phyloP scores from a whole-genome alignment of 1,284 basidiomycete genomes.

The Microbotryomycetes sp. region DNA sequence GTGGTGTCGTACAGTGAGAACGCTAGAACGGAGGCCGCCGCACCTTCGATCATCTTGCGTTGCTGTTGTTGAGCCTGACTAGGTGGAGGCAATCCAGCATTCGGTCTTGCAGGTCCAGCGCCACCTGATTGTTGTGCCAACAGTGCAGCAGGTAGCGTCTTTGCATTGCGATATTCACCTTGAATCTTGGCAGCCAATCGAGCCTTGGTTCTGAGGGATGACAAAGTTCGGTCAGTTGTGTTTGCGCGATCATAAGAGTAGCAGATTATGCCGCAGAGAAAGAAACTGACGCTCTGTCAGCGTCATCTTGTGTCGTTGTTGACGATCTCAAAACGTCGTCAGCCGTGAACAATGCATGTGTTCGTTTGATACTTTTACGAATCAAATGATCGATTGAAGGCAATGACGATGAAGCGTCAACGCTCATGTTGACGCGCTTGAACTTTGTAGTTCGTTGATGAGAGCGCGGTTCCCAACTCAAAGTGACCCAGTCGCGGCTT shows the following conservation, averaged over 20 bases:
- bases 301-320: constrained; percentile 30
- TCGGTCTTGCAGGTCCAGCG: constrained; percentile 55
- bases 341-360: constrained; percentile 44
- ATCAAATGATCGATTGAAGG: constrained; percentile 44
- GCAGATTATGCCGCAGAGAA: no score
- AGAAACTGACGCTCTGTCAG: constrained; percentile 43
- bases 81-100: constrained; percentile 4
- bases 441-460: neutral
- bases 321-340: constrained; percentile 38
- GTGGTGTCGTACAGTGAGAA: no score
- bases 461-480: no score
- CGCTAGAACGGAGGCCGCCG: constrained; percentile 11
- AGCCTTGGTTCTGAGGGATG: constrained; percentile 42
- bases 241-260: neutral
- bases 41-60: constrained; percentile 32
- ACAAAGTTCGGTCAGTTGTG: neutral
- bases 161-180: constrained; percentile 80
- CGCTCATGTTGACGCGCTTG: constrained; percentile 6
- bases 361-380: constrained; percentile 44
- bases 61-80: neutral
- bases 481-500: no score
- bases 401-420: constrained; percentile 21
- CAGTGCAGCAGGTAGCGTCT: constrained; percentile 73
- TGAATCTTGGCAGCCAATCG: constrained; percentile 60
- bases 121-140: constrained; percentile 64